Percentiles rank a stretch among this genome's conserved stretches.
Conservation (phyloP, 768 basidiomycete genomes). For the Hygrophoropsis aurantiaca region DNA sequence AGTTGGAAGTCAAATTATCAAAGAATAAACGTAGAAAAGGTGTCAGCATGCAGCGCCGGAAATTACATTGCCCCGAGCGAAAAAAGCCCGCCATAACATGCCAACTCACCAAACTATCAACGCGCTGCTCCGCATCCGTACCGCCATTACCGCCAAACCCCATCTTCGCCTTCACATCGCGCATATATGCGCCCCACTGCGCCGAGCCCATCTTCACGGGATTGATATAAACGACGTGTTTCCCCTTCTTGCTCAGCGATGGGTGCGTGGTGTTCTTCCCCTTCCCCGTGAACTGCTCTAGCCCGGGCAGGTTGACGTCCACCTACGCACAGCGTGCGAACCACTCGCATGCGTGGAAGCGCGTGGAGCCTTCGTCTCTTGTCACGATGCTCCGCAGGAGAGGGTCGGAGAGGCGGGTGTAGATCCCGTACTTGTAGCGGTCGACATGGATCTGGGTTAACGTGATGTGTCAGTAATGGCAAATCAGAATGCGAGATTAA, state of each 20-base stretch:
- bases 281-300: no score
- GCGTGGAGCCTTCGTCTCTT: conserved; percentile 56
- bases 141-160: conserved; percentile 39
- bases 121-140: conserved; percentile 36
- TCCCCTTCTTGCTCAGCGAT: conserved; percentile 49
- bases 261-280: no score
- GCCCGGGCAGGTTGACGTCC: conserved; percentile 38
- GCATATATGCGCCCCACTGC: conserved; percentile 51
- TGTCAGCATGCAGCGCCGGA: no score
- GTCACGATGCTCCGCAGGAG: conserved; percentile 62
- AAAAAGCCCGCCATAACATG: no score
- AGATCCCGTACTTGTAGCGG: conserved; percentile 79
- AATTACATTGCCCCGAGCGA: no score
- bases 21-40: no score
- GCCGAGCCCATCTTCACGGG: conserved; percentile 70
- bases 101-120: conserved; percentile 68
- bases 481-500: no score
- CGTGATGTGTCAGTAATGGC: no score
- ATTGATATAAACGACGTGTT: conserved; percentile 79
- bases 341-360: conserved; percentile 94
- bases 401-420: conserved; percentile 55
- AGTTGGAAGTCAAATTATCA: no score
- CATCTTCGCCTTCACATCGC: conserved; percentile 39
- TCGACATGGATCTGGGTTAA: conserved; percentile 94
- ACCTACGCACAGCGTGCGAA: conserved; percentile 71